phyloP scores from a whole-genome alignment of 2,329 filamentous ascomycete genomes.

The Elsinoe batatas region DNA sequence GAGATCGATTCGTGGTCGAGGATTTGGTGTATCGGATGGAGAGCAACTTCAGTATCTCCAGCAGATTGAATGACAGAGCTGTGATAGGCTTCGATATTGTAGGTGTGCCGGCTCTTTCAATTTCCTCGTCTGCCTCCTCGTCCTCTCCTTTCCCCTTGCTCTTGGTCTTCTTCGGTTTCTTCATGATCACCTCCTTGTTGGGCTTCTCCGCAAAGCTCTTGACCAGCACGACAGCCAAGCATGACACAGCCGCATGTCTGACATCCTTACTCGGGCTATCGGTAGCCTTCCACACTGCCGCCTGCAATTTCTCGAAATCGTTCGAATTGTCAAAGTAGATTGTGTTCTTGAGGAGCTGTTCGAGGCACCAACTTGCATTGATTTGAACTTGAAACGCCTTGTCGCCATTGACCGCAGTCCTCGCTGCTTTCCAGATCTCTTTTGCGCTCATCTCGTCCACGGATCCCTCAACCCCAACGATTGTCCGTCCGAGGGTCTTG shows the following conservation, averaged over 20 bases:
- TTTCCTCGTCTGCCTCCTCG: slow-evolving; percentile 59
- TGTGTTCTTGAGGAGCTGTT: slow-evolving; percentile 61
- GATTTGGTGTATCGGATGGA: slow-evolving; percentile 70
- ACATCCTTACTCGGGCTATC: slow-evolving; percentile 68
- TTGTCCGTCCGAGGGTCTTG: slow-evolving; percentile 63
- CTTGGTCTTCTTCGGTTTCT: slow-evolving; percentile 62
- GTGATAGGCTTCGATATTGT: slow-evolving; percentile 62
- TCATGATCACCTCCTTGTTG: slow-evolving; percentile 42
- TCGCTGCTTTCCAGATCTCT: slow-evolving; percentile 86
- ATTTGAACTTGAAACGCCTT: slow-evolving; percentile 75
- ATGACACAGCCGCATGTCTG: slow-evolving; percentile 76
- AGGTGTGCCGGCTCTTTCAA: slow-evolving; percentile 62
- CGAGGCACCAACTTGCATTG: slow-evolving; percentile 68
- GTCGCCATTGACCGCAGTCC: slow-evolving; percentile 65
- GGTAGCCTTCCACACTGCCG: slow-evolving; percentile 72
- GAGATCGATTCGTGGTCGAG: slow-evolving; percentile 67
- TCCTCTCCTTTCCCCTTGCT: slow-evolving; percentile 56
- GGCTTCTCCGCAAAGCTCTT: slow-evolving; percentile 64
- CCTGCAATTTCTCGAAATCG: slow-evolving; percentile 84
- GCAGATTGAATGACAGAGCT: slow-evolving; percentile 61
- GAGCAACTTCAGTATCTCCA: slow-evolving; percentile 68
- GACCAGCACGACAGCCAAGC: slow-evolving; percentile 71
- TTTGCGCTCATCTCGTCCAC: slow-evolving; percentile 78
- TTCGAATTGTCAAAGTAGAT: slow-evolving; percentile 75
- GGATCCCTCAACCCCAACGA: slow-evolving; percentile 62